Evolutionary conservation across 495 filamentous ascomycete genomes (phyloP).

Genomic region (Staphylotrichum longicolle): DNA sequence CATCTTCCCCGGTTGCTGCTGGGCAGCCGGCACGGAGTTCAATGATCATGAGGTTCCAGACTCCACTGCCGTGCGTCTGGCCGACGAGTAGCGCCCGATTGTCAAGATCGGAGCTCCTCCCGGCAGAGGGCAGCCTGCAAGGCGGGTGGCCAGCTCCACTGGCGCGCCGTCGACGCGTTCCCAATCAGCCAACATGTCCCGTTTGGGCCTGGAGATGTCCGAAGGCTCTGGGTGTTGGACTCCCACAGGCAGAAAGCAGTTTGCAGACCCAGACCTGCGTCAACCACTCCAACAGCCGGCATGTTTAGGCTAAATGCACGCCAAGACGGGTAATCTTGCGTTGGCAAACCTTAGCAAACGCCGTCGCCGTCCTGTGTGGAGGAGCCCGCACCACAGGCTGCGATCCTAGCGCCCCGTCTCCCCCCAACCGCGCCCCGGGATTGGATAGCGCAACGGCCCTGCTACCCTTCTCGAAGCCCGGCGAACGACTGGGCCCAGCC

Average conservation of each 20-base stretch:
- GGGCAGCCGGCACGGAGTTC: conserved; percentile 7
- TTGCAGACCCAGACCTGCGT: not conserved
- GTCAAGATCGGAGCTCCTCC: not conserved
- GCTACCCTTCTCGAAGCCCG: conserved; percentile 18
- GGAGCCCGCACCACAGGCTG: conserved; percentile 13
- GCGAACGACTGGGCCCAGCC: not conserved
- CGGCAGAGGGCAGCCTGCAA: not conserved
- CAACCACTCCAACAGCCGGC: conserved; percentile 10
- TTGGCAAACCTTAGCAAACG: conserved; percentile 14
- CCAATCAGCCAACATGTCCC: conserved; percentile 5
- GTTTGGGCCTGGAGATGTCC: not conserved
- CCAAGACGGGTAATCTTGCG: conserved; percentile 31
- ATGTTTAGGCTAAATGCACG: conserved; percentile 28
- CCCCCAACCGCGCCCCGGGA: conserved; percentile 9
- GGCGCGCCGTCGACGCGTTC: not conserved
- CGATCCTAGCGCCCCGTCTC: conserved; percentile 4
- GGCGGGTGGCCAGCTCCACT: not conserved
- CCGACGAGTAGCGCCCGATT: not conserved
- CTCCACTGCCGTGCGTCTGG: not conserved
- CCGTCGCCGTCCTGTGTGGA: not conserved
- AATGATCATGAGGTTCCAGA: not conserved
- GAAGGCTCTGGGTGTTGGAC: not conserved
- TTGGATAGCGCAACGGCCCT: conserved; percentile 12
- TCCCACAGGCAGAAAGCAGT: conserved; percentile 3
- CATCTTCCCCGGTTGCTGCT: not conserved